Evolutionary conservation across 2,329 filamentous ascomycete genomes (phyloP).

Genomic region (Ambrosiella beaveri): DNA sequence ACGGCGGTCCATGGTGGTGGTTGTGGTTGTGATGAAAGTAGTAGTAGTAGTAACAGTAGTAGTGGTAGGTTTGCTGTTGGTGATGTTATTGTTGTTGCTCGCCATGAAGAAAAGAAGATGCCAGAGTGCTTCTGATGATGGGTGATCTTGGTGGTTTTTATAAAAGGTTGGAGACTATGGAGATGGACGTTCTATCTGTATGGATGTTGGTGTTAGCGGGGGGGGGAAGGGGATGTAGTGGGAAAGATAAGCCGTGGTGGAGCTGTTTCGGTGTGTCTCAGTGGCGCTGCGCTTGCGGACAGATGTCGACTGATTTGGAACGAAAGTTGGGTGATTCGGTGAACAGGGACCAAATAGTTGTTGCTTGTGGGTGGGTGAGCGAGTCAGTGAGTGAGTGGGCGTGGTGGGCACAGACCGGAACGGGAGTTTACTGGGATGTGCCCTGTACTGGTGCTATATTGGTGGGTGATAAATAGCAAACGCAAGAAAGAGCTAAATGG

Average conservation of each 20-base stretch:
- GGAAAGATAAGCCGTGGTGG: neutral
- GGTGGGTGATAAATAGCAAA: too few species aligned
- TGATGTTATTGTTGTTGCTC: conserved; percentile 4
- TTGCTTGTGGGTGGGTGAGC: too few species aligned
- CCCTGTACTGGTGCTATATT: too few species aligned
- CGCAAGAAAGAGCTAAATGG: too few species aligned
- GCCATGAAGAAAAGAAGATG: neutral
- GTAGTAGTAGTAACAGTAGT: conserved; percentile 17
- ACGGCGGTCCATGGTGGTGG: conserved; percentile 28
- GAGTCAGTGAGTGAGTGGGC: too few species aligned
- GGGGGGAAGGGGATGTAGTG: neutral
- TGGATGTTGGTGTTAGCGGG: neutral
- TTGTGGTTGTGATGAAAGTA: conserved; percentile 16
- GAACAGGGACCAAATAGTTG: neutral
- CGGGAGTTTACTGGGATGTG: too few species aligned
- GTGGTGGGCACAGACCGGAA: too few species aligned
- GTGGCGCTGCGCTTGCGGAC: neutral
- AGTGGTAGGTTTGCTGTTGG: neutral
- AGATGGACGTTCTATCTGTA: neutral
- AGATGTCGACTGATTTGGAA: neutral
- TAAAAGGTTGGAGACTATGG: neutral
- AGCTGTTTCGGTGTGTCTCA: neutral
- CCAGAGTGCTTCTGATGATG: neutral
- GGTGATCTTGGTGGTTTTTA: neutral
- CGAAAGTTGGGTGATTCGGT: neutral